Base-by-base conservation (phyloP, 495 filamentous ascomycete genomes). In the Xylaria telfairii region DNA sequence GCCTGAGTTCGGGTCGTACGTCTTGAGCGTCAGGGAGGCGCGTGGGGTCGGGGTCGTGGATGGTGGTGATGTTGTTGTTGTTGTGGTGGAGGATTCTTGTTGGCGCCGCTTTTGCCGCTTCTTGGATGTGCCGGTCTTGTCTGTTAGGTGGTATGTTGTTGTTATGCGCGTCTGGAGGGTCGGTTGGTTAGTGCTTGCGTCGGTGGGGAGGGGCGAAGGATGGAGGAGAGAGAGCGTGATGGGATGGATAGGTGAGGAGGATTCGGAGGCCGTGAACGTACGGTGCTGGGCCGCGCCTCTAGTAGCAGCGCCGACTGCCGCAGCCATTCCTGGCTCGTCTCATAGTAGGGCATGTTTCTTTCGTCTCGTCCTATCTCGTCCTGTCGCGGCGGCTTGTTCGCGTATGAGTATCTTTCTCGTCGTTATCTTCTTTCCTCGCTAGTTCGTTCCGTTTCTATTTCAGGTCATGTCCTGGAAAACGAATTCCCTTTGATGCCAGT, bases 1-100 rank as follows among this genome's bases (percentile, higher is more conserved):
- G 72, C 96, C 96, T 15, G 91, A 90, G 34, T 80, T 80, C 0
- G 96, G 93, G 80, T 97, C 94, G 85, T 89, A 99, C 19, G 95
- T 97, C 83, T 97, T 98, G 37, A 98, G 84, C 0, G 87, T 91
- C 34, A 99, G 89, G 30, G 84, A 86, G 71, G 92, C 93, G 72
- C 89, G 78, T 12, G 77, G 81, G 66, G 78, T 70, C 73, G 72
- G 57, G n/a, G 72, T 26, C 65, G 79, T 30, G 7, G 81, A 44
- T 46, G 74, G 26, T 9, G 53, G 67, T 56, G 68, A 37, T 42
- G 30, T 44, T 62, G 53, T 56, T 65, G 56, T 65, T 34, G 28
- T 44, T 21, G 30, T n/a, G n/a, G n/a, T n/a, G n/a, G n/a, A n/a
- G n/a, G n/a, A n/a, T n/a, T n/a, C n/a, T 68, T 42, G 47, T 56